These are phyloP conservation scores for Vigna reflexopilosa DNA, from an alignment of 306 rosid species.

Conservation along the genomic window DNA sequence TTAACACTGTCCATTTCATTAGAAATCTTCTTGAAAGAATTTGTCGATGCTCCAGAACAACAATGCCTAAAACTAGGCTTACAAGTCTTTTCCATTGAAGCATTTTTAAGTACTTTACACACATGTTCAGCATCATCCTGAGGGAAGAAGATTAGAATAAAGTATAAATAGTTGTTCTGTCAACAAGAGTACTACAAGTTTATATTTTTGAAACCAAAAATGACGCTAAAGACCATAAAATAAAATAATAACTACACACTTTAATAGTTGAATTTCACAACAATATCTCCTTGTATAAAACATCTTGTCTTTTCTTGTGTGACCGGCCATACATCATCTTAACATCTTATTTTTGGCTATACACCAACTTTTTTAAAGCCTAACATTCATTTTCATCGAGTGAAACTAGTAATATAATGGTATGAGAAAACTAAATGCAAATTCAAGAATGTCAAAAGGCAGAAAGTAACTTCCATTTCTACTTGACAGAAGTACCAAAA, in stretches of 20 bases:
- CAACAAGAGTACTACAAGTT: constrained; percentile 16
- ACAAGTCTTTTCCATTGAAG: constrained; percentile 54
- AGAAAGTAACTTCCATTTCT: constrained; percentile 27
- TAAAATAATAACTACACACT: constrained; percentile 14
- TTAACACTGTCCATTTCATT: constrained; percentile 48
- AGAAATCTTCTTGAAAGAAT: constrained; percentile 69
- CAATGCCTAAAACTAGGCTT: constrained; percentile 54
- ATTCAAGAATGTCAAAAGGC: constrained; percentile 2
- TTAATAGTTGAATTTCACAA: constrained; percentile 3
- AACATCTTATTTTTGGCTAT: background rate
- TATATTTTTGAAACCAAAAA: background rate
- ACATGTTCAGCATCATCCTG: constrained; percentile 85
- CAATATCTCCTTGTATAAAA: background rate
- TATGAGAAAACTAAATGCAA: background rate
- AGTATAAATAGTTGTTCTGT: constrained; percentile 5
- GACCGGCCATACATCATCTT: background rate
- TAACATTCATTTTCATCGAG: background rate
- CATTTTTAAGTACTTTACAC: constrained; percentile 62
- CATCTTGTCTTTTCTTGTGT: background rate
- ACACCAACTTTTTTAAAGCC: background rate
- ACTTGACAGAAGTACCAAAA: background rate
- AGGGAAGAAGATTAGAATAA: constrained; percentile 35
- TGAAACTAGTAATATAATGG: background rate
- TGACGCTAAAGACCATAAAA: constrained; percentile 22
- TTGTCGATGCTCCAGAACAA: constrained; percentile 52